Percentiles rank a stretch among this genome's conserved stretches.
Conservation (phyloP, 2,329 filamentous ascomycete species). For the Aspergillus floridensis region DNA sequence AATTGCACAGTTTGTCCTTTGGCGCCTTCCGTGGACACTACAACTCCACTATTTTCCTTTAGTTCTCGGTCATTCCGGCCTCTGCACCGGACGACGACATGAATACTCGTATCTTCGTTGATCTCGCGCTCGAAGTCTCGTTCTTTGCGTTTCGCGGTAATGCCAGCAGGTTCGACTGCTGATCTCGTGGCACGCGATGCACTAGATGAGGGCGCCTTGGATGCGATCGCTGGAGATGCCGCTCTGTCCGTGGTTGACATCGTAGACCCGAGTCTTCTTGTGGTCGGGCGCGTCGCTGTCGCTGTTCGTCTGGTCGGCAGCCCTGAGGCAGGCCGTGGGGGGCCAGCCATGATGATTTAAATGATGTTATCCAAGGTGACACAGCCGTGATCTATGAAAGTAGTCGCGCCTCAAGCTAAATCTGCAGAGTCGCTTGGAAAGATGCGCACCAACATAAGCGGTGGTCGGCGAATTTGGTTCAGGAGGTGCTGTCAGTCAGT, state of each 20-base stretch:
- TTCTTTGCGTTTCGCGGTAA: constrained; percentile 78
- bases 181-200: constrained; percentile 41
- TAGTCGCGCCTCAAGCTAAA: background rate
- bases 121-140: constrained; percentile 72
- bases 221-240: constrained; percentile 68
- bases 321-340: constrained; percentile 50
- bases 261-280: constrained; percentile 52
- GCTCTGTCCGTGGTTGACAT: constrained; percentile 51
- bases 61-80: constrained; percentile 91
- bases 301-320: constrained; percentile 49
- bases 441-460: background rate
- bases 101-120: constrained; percentile 89
- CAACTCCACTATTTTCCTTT: constrained; percentile 89
- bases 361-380: background rate
- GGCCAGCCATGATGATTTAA: constrained; percentile 52
- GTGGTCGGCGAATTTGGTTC: background rate
- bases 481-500: background rate
- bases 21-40: constrained; percentile 82
- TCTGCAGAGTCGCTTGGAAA: background rate
- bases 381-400: background rate
- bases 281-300: constrained; percentile 49
- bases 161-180: constrained; percentile 48
- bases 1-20: constrained; percentile 81
- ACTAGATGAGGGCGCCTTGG: constrained; percentile 54
- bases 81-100: constrained; percentile 91